Percentiles rank a stretch among this genome's conserved stretches.
Conservation (phyloP, 352 stramenopile species). For the Pythium brachiatum region DNA sequence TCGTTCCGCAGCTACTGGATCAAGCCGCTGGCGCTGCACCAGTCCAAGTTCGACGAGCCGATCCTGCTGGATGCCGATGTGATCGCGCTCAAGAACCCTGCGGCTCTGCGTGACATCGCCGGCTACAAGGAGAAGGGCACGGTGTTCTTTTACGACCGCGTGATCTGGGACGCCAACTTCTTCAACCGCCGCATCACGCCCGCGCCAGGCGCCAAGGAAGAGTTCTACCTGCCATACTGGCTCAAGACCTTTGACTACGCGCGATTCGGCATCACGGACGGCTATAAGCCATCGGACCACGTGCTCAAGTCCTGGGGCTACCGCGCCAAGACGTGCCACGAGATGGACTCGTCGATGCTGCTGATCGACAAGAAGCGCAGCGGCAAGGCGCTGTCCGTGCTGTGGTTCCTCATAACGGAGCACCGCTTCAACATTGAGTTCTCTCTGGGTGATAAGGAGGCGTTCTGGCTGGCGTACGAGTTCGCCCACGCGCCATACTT, state of each 20-base stretch:
- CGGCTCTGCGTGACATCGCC: conserved; percentile 31
- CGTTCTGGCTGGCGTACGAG: conserved; percentile 74
- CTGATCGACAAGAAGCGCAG: conserved; percentile 48
- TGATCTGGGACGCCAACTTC: conserved; percentile 47
- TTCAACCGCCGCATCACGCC: conserved; percentile 32
- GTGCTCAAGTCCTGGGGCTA: conserved; percentile 45
- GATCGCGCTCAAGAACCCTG: conserved; percentile 44
- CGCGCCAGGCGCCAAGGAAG: conserved; percentile 24
- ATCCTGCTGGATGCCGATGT: conserved; percentile 53
- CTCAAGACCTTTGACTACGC: conserved; percentile 57
- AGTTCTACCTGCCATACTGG: conserved; percentile 46
- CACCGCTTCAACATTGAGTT: conserved; percentile 63
- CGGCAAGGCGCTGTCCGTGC: conserved; percentile 45
- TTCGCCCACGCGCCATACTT: conserved; percentile 55
- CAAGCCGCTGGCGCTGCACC: conserved; percentile 33
- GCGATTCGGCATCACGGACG: conserved; percentile 31
- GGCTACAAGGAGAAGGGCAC: conserved; percentile 46
- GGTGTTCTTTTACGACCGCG: conserved; percentile 67
- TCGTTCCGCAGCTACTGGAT: conserved; percentile 35
- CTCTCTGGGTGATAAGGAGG: conserved; percentile 71
- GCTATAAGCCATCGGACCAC: conserved; percentile 33
- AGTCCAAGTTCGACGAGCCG: conserved; percentile 31
- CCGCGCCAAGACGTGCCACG: conserved; percentile 43
- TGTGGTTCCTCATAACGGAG: conserved; percentile 70
- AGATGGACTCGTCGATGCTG: conserved; percentile 62